phyloP scores from a whole-genome alignment of 1,284 basidiomycete species.

The Meira nashicola region DNA sequence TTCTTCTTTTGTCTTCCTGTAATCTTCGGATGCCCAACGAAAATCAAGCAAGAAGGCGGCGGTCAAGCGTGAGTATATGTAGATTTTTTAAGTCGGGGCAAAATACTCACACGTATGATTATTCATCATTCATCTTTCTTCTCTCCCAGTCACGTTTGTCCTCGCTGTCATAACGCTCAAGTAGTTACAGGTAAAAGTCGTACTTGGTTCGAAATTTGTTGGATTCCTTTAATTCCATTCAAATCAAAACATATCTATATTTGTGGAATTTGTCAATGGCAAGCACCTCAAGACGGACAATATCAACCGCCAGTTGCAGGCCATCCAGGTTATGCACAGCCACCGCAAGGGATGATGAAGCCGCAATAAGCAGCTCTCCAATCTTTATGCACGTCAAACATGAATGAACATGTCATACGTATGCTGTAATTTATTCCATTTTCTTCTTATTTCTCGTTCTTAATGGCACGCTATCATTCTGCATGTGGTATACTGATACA shows the following conservation, averaged over 20 bases:
- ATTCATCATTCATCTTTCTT: conserved; percentile 10
- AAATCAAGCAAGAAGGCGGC: conserved; percentile 49
- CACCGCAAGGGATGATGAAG: background rate
- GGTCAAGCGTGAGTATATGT: conserved; percentile 19
- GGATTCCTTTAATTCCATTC: conserved; percentile 39
- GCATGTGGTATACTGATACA: no score
- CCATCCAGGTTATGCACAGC: conserved; percentile 31
- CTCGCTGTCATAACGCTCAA: conserved; percentile 49
- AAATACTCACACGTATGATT: background rate
- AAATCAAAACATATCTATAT: conserved; percentile 26
- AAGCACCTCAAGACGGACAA: conserved; percentile 30
- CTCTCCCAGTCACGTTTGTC: conserved; percentile 33
- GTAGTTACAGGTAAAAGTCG: conserved; percentile 45
- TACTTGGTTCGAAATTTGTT: conserved; percentile 50
- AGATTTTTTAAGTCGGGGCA: background rate
- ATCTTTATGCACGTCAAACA: no score
- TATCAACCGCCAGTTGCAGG: conserved; percentile 39
- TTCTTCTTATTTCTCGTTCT: no score
- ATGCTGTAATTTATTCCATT: no score
- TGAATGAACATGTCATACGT: no score
- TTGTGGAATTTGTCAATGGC: conserved; percentile 51
- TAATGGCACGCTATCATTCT: no score
- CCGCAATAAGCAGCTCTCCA: no score
- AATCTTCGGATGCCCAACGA: conserved; percentile 48
- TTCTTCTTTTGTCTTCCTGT: conserved; percentile 30